Evolutionary conservation across 768 basidiomycete genomes (phyloP), one percentile per base, ranked within the genome.

Genomic region (Pholiota microspora): DNA sequence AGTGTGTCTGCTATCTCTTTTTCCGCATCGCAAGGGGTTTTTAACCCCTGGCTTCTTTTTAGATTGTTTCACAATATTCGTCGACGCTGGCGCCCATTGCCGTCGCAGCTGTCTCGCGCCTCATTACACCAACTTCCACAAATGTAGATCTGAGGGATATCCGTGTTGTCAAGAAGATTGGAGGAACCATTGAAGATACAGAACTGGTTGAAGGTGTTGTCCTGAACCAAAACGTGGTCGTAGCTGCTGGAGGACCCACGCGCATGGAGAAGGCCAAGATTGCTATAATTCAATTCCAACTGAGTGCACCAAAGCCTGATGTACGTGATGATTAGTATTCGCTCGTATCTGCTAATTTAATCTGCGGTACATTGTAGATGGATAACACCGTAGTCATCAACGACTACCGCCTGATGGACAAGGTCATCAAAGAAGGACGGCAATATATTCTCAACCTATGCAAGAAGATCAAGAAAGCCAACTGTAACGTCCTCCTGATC

Each of bases 381-480:
- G 97, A 99, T 73, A 98, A 99, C 77, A 98, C 96, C 4, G 94
- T 99, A 40, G 89, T 98, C 49, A 98, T 99, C 63, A 98, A 96
- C 59, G 96, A 99, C 73, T 99, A 99, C 75, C 88, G 97, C 15
- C 97, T 98, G 70, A 98, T 99, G 96, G 97, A 98, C 80, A 97
- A 98, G 71, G 94, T 98, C 55, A 88, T 99, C 73, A 98, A 99
- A 73, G 97, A 99, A 72, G 96, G 96, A 54, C 89, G 97, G 44
- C 92, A 95, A 71, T 98, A 99, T 71, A 82, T 99, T 54, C 85
- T 99, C 65, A 98, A 94, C 69, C 84, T 98, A 51, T 96, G 93
- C 85, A 98, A 98, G 74, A 95, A 94, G 73, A 98, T 99, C 74
- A 99, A 98, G 72, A 98, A 97, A 74, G 88, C 94, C n/a, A 95